Evolutionary conservation across 805 yeast species (phyloP).

Genomic region (Candida morakotiae): DNA sequence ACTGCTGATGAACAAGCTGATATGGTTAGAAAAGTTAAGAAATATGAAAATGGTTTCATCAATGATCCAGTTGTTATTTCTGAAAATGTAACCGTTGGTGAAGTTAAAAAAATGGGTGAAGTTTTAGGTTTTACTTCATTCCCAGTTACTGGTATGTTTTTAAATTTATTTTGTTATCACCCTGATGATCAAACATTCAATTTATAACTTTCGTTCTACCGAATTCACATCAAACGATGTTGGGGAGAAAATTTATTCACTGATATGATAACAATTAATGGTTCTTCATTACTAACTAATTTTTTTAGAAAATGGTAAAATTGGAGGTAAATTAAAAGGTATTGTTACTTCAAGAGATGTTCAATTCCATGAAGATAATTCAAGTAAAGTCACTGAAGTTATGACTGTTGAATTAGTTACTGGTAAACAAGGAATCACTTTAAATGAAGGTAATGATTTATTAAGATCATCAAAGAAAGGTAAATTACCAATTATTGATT

Average conservation of each 20-base stretch:
- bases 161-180: constrained; percentile 1
- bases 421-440: constrained; percentile 75
- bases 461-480: constrained; percentile 94
- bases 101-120: constrained; percentile 68
- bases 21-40: constrained; percentile 96
- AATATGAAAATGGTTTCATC: constrained; percentile 96
- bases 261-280: constrained; percentile 4
- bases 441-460: constrained; percentile 84
- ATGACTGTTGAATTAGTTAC: constrained; percentile 90
- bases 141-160: constrained; percentile 97
- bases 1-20: constrained; percentile 96
- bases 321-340: constrained; percentile 89
- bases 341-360: constrained; percentile 95
- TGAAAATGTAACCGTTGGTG: constrained; percentile 73
- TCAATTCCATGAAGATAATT: constrained; percentile 82
- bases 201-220: constrained; percentile 99
- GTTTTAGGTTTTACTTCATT: constrained; percentile 90
- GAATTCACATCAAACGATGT: constrained; percentile 91
- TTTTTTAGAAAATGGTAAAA: constrained; percentile 69
- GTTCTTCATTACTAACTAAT: constrained; percentile 33
- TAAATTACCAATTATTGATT: constrained; percentile 90
- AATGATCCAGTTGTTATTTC: constrained; percentile 81
- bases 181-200: constrained; percentile 51
- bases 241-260: constrained; percentile 61
- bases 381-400: constrained; percentile 61